phyloP scores from a whole-genome alignment of 2,329 filamentous ascomycete species.

The Didymosphaeria variabile region DNA sequence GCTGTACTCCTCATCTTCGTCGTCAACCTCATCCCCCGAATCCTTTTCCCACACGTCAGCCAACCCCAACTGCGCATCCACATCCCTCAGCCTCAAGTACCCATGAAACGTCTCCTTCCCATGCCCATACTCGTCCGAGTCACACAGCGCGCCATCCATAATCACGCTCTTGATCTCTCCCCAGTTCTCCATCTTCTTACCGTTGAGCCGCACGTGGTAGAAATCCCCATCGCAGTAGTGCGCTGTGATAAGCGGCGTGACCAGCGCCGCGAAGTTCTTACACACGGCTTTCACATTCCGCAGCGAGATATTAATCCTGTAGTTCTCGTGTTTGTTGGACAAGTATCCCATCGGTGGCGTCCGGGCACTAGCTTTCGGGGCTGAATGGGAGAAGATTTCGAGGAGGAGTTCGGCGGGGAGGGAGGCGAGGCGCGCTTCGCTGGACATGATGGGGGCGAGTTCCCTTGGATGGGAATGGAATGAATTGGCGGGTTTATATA shows the following conservation, averaged over 20 bases:
- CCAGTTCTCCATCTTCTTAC: background rate
- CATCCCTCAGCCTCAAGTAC: background rate
- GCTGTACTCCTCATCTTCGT: background rate
- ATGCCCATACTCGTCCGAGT: background rate
- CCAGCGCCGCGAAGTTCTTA: background rate
- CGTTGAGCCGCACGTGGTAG: slow-evolving; percentile 1
- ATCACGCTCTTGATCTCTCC: background rate
- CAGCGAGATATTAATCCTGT: background rate
- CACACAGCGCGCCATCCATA: background rate
- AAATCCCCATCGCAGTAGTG: slow-evolving; percentile 8
- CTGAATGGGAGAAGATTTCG: background rate
- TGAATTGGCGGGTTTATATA: too few species aligned
- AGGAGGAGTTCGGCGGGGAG: slow-evolving; percentile 22
- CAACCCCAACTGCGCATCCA: background rate
- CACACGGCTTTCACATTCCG: slow-evolving; percentile 4
- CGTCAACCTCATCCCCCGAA: background rate
- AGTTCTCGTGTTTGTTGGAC: background rate
- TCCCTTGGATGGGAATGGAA: too few species aligned
- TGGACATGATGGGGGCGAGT: background rate
- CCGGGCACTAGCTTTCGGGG: background rate
- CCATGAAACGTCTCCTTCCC: background rate
- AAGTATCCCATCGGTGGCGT: background rate
- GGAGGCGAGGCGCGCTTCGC: slow-evolving; percentile 16
- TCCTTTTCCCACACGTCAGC: background rate
- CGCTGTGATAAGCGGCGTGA: background rate